These are phyloP conservation scores for Phytophthora cajani DNA, from an alignment of 352 stramenopile genomes.

Conservation along the genomic window DNA sequence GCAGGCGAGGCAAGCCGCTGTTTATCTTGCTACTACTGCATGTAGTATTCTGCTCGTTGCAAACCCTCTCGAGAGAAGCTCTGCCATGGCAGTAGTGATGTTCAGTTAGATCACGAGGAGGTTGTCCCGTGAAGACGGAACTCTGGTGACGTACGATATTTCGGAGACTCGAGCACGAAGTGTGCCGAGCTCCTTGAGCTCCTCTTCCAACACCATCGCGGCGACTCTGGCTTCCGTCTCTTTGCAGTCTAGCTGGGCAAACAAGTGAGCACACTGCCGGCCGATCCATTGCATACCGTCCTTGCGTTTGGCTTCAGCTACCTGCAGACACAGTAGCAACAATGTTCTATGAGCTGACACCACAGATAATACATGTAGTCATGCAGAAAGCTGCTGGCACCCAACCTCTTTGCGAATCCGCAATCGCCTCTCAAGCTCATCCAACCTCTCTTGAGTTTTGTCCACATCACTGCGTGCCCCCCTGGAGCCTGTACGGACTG, in stretches of 20 bases:
- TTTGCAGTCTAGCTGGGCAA: constrained; percentile 65
- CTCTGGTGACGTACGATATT: constrained; percentile 19
- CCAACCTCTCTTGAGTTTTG: constrained; percentile 34
- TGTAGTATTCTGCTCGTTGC: neutral
- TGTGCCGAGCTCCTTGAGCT: constrained; percentile 25
- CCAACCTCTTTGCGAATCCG: constrained; percentile 39
- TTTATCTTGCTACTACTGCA: neutral
- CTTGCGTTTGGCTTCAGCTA: constrained; percentile 47
- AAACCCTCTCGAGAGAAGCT: constrained; percentile 3
- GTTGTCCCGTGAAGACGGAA: neutral
- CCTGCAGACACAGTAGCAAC: constrained; percentile 26
- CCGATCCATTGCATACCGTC: constrained; percentile 63
- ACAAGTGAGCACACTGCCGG: constrained; percentile 64
- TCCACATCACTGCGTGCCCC: constrained; percentile 21
- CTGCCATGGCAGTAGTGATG: constrained; percentile 1
- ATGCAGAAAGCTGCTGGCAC: neutral
- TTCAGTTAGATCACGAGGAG: neutral
- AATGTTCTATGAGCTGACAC: neutral
- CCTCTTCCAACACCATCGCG: constrained; percentile 42
- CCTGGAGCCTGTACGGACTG: constrained; percentile 9
- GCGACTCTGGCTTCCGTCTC: constrained; percentile 55
- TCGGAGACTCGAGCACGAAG: constrained; percentile 18
- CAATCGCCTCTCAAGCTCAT: constrained; percentile 30
- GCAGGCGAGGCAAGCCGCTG: constrained; percentile 11
- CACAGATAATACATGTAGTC: neutral